Conservation (phyloP, 306 rosid genomes). For the Begonia fuchsioides region DNA sequence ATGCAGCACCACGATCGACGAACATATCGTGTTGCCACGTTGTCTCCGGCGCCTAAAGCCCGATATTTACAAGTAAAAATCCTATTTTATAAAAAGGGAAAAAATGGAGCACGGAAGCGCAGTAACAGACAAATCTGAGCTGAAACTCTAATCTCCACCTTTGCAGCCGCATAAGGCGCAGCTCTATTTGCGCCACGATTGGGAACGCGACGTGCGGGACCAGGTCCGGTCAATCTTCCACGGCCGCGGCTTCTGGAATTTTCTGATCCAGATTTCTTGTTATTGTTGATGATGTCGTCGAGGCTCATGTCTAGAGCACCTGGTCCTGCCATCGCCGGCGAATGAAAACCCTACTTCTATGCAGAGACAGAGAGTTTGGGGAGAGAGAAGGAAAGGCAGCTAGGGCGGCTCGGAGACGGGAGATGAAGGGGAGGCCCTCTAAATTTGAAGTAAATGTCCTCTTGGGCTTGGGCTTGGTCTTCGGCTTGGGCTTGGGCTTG, state of each 20-base stretch:
- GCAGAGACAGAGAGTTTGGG: constrained; percentile 6
- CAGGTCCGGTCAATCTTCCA: constrained; percentile 34
- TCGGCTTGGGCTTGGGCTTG: too few species aligned
- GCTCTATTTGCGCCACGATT: constrained; percentile 56
- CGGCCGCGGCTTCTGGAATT: constrained; percentile 34
- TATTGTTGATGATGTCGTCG: constrained; percentile 76
- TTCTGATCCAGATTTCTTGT: constrained; percentile 70
- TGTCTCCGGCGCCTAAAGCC: constrained; percentile 66
- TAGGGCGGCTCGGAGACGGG: too few species aligned
- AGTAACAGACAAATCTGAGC: neutral
- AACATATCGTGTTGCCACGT: constrained; percentile 88
- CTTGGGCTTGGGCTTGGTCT: too few species aligned
- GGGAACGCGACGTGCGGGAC: constrained; percentile 69
- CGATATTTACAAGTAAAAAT: neutral
- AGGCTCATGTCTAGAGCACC: constrained; percentile 72
- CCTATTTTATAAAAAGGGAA: neutral
- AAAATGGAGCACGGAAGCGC: neutral
- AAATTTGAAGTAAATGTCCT: too few species aligned
- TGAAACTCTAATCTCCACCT: constrained; percentile 24
- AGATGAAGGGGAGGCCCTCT: too few species aligned
- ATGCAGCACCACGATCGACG: constrained; percentile 34
- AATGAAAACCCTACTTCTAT: constrained; percentile 4
- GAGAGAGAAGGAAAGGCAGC: constrained; percentile 3
- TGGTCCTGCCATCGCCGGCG: constrained; percentile 3
- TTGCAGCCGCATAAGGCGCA: constrained; percentile 41